A percentile compares a stretch with the other conserved stretches of the same genome.
These are phyloP conservation scores for Elsinoe necatrix DNA, from an alignment of 2,329 filamentous ascomycete genomes.

Conservation along the genomic window DNA sequence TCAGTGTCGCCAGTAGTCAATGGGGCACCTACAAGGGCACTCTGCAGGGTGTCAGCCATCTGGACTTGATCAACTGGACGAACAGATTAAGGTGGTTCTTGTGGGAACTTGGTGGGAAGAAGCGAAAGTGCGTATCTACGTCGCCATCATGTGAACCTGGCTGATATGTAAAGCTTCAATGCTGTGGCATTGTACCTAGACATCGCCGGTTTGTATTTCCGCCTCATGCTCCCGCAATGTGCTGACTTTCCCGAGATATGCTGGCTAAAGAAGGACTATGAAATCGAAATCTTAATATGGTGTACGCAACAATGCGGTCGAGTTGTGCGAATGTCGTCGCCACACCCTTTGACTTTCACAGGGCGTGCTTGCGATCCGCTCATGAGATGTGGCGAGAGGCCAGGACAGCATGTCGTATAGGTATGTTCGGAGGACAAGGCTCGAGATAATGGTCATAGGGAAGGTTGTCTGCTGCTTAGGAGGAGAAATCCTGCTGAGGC, in stretches of 20 bases:
- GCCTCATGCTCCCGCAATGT: no score
- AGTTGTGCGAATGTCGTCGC: no score
- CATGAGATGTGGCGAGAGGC: no score
- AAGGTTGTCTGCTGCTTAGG: background rate
- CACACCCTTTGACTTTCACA: background rate
- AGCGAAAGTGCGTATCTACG: conserved; percentile 39
- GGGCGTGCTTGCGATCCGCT: no score
- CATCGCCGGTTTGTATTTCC: conserved; percentile 47
- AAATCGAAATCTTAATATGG: conserved; percentile 11
- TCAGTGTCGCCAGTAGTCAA: conserved; percentile 52
- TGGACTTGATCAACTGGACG: conserved; percentile 60
- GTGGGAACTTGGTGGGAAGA: conserved; percentile 48
- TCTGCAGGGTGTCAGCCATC: conserved; percentile 53
- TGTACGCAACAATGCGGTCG: no score
- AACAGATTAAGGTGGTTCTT: conserved; percentile 53
- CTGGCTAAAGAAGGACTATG: conserved; percentile 33
- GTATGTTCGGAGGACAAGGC: no score
- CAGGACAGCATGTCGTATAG: no score
- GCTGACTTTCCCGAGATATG: conserved; percentile 26
- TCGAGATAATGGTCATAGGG: background rate
- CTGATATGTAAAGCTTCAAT: conserved; percentile 43
- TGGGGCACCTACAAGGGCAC: conserved; percentile 59
- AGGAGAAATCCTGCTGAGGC: background rate
- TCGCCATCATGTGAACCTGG: background rate
- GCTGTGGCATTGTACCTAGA: conserved; percentile 56